These are phyloP conservation scores for Abelmoschus esculentus DNA, from an alignment of 345 rosid genomes.

Conservation along the genomic window DNA sequence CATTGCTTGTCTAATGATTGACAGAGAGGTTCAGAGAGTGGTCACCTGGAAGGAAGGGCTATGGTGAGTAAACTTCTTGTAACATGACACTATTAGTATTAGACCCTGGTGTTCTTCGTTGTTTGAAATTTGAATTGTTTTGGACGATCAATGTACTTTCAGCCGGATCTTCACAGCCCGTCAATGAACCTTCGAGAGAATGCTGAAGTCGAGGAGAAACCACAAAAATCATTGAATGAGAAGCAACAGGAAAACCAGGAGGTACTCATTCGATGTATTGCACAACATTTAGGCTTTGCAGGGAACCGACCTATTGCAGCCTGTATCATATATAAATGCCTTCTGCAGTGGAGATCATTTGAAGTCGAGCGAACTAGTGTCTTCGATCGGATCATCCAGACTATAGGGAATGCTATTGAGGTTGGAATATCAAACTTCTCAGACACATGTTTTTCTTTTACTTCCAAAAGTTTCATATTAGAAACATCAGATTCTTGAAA, in stretches of 20 bases:
- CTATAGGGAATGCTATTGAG: conserved; percentile 87
- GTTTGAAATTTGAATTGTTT: not conserved
- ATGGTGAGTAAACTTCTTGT: conserved; percentile 34
- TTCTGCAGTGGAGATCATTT: conserved; percentile 92
- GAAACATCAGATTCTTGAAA: conserved; percentile 6
- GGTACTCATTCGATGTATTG: conserved; percentile 83
- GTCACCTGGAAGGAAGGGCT: conserved; percentile 55
- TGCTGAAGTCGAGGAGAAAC: conserved; percentile 66
- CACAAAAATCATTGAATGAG: conserved; percentile 84
- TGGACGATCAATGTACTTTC: conserved; percentile 4
- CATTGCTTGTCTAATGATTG: conserved; percentile 14
- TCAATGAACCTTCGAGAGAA: conserved; percentile 63
- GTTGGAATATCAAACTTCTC: conserved; percentile 29
- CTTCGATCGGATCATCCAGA: conserved; percentile 88
- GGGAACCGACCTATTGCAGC: conserved; percentile 82
- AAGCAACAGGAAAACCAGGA: conserved; percentile 97
- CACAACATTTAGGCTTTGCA: conserved; percentile 76
- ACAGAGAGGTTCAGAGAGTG: conserved; percentile 77
- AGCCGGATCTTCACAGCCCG: conserved; percentile 66
- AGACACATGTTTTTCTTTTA: not conserved
- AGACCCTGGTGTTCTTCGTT: not conserved
- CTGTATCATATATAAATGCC: conserved; percentile 87
- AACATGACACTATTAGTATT: not conserved
- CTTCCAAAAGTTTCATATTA: not conserved
- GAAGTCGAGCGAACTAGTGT: conserved; percentile 92